These are phyloP conservation scores for Ampelocalamus luodianensis DNA, from an alignment of 176 grass and related monocot genomes.

Conservation along the genomic window DNA sequence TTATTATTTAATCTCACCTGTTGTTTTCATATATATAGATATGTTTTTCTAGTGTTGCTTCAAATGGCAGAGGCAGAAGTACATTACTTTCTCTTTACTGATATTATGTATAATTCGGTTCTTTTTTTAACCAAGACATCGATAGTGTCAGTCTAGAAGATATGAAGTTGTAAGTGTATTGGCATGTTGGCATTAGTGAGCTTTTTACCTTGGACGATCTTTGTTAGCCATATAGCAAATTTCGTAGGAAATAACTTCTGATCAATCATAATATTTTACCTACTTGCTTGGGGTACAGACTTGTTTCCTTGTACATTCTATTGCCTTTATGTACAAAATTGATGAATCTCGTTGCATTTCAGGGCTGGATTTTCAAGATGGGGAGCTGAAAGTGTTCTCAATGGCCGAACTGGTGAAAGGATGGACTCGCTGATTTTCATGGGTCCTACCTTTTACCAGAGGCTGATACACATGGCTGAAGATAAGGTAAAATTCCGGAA, in stretches of 20 bases:
- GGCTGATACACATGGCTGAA: slow-evolving; percentile 89
- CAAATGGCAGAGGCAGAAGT: neutral
- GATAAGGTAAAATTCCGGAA: slow-evolving; percentile 99
- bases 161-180: neutral
- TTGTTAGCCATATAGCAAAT: neutral
- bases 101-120: neutral
- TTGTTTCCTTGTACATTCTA: neutral
- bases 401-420: slow-evolving; percentile 84
- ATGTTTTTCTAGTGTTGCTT: neutral
- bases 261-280: slow-evolving; percentile 3
- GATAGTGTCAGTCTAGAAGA: slow-evolving; percentile 1
- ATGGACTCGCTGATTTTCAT: slow-evolving; percentile 78
- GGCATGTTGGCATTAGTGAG: neutral
- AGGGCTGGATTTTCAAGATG: slow-evolving; percentile 83
- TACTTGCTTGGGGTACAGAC: neutral
- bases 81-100: neutral
- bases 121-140: slow-evolving; percentile 3
- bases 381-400: slow-evolving; percentile 78
- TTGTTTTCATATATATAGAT: neutral
- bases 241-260: neutral
- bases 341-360: slow-evolving; percentile 22
- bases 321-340: slow-evolving; percentile 14
- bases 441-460: slow-evolving; percentile 89
- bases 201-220: neutral
- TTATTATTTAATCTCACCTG: neutral